phyloP scores from a whole-genome alignment of 495 filamentous ascomycete genomes.

The Astrocystis sublimbata region DNA sequence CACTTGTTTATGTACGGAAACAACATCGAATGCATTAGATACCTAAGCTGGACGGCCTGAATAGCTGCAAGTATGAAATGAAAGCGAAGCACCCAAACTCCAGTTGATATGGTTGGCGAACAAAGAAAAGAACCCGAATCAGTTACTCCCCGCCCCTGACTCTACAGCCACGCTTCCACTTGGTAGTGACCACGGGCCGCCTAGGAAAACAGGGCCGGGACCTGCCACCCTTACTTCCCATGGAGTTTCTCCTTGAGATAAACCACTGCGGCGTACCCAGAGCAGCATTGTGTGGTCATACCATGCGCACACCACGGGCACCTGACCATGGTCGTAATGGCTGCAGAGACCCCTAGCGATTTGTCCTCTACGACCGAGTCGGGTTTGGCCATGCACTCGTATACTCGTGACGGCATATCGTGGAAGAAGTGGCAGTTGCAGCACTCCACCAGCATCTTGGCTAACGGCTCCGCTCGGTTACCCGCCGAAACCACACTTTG shows the following conservation, averaged over 20 bases:
- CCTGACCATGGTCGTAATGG: conserved; percentile 59
- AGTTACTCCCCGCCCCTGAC: too few relatives aligned
- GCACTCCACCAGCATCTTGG: conserved; percentile 79
- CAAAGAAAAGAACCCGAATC: conserved; percentile 3
- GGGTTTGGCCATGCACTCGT: conserved; percentile 70
- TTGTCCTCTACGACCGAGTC: conserved; percentile 55
- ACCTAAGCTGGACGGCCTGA: conserved; percentile 13
- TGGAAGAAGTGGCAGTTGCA: conserved; percentile 81
- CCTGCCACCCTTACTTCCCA: conserved; percentile 34
- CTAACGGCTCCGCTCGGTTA: conserved; percentile 53
- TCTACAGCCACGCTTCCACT: too few relatives aligned
- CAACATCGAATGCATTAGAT: conserved; percentile 9
- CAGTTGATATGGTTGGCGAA: background rate
- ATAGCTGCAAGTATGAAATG: background rate
- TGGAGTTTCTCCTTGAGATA: conserved; percentile 67
- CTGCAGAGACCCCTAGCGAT: conserved; percentile 49
- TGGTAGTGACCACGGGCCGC: background rate
- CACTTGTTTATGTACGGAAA: conserved; percentile 13
- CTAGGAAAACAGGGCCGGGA: too few relatives aligned
- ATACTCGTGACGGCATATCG: conserved; percentile 73
- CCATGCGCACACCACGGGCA: conserved; percentile 80
- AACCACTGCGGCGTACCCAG: conserved; percentile 70
- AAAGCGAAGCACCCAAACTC: too few relatives aligned
- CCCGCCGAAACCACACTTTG: conserved; percentile 16
- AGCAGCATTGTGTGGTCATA: conserved; percentile 71